Evolutionary conservation across 306 rosid genomes (phyloP).

Genomic region (Quercus dentata): DNA sequence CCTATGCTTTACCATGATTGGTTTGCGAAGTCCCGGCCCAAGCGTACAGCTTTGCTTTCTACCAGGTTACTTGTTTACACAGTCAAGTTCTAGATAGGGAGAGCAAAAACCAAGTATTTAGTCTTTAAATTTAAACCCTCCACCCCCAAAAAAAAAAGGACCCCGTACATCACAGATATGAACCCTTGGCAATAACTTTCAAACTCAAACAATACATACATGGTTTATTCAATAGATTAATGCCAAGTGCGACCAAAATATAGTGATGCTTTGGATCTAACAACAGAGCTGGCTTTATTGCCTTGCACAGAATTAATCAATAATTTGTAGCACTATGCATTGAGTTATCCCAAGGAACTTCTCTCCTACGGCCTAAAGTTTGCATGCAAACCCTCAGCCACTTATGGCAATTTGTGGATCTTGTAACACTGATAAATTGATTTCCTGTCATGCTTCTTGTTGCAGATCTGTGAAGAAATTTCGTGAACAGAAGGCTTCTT

Average conservation of each 20-base stretch:
- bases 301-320: background rate
- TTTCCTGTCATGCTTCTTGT: background rate
- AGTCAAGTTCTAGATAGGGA: background rate
- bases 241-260: no score
- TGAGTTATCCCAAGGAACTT: background rate
- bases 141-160: background rate
- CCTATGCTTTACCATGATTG: no score
- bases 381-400: background rate
- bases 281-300: background rate
- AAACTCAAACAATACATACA: background rate
- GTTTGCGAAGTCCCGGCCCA: no score
- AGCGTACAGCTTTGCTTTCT: no score
- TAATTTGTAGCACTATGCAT: background rate
- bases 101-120: background rate
- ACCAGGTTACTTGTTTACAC: no score
- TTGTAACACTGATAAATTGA: background rate
- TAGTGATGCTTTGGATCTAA: background rate
- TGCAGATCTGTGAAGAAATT: background rate
- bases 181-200: background rate
- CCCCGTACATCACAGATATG: background rate
- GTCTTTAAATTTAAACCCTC: background rate
- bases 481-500: background rate
- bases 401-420: background rate
- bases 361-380: background rate
- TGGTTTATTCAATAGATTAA: background rate